Percentiles rank a stretch among this genome's conserved stretches.
These are phyloP conservation scores for Acephala macrosclerotiorum DNA, from an alignment of 2,329 filamentous ascomycete genomes.

Conservation along the genomic window DNA sequence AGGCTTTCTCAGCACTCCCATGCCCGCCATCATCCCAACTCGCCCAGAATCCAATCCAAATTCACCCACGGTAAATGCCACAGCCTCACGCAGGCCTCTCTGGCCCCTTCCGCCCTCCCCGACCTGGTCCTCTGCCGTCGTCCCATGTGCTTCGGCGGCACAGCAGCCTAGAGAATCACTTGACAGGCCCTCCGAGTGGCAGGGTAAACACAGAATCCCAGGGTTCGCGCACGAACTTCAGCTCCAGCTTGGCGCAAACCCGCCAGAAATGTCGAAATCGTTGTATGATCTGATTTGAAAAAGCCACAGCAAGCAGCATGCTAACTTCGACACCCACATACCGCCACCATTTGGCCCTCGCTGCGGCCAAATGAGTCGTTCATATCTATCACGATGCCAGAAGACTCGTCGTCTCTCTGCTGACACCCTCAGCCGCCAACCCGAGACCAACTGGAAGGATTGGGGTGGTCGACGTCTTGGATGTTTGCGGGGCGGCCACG, in stretches of 20 bases:
- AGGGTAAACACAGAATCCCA: too few relatives aligned
- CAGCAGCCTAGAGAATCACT: conserved; percentile 14
- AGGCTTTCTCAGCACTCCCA: conserved; percentile 2
- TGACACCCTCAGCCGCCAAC: conserved; percentile 13
- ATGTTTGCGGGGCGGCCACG: conserved; percentile 3
- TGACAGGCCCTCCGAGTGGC: conserved; percentile 15
- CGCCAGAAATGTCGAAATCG: conserved; percentile 15
- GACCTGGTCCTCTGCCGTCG: conserved; percentile 10
- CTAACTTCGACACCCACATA: conserved; percentile 2
- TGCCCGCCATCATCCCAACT: not conserved
- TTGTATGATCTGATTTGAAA: conserved; percentile 24
- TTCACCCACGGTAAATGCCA: not conserved
- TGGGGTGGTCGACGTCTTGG: not conserved
- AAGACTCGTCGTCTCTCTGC: conserved; percentile 11
- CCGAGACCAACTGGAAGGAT: conserved; percentile 1
- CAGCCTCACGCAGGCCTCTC: not conserved
- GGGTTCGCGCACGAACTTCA: conserved; percentile 27
- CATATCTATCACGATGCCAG: conserved; percentile 17
- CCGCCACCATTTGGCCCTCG: conserved; percentile 14
- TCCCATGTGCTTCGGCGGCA: conserved; percentile 23
- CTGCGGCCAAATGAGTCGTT: conserved; percentile 12
- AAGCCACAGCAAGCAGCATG: conserved; percentile 16
- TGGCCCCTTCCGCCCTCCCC: not conserved
- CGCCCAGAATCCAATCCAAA: too few relatives aligned
- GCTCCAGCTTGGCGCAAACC: conserved; percentile 17